Conservation (phyloP, 768 basidiomycete genomes). For the Clitopilus passeckerianus region DNA sequence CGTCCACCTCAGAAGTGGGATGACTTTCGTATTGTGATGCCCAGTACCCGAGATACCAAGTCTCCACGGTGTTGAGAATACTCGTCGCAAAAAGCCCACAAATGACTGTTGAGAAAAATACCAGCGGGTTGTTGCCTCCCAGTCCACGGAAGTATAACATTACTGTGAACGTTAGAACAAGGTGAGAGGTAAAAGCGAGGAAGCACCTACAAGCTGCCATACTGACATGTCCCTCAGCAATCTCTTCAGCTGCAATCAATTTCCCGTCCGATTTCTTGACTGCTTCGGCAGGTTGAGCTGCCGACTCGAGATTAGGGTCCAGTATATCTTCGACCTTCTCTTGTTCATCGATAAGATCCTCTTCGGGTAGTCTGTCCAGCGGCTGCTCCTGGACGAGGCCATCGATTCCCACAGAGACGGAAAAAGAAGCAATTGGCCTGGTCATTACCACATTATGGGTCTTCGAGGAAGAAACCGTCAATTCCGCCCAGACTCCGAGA, state of each 20-base stretch:
- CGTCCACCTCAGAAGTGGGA: slow-evolving; percentile 24
- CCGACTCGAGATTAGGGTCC: slow-evolving; percentile 19
- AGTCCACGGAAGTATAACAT: slow-evolving; percentile 32
- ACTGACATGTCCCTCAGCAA: slow-evolving; percentile 54
- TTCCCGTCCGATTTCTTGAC: slow-evolving; percentile 41
- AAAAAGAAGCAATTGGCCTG: slow-evolving; percentile 47
- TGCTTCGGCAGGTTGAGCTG: slow-evolving; percentile 11
- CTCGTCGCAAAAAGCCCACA: slow-evolving; percentile 18
- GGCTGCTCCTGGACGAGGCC: slow-evolving; percentile 49
- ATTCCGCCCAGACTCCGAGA: not conserved
- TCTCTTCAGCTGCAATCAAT: slow-evolving; percentile 62
- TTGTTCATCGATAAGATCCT: slow-evolving; percentile 21
- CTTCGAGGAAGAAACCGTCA: not conserved
- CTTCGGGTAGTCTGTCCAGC: slow-evolving; percentile 35
- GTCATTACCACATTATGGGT: slow-evolving; percentile 51
- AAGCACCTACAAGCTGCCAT: slow-evolving; percentile 32
- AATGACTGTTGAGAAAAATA: slow-evolving; percentile 26
- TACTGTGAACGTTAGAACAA: slow-evolving; percentile 17
- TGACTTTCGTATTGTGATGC: slow-evolving; percentile 35
- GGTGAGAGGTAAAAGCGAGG: slow-evolving; percentile 12
- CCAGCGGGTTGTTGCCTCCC: slow-evolving; percentile 25
- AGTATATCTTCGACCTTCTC: slow-evolving; percentile 19
- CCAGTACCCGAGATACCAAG: slow-evolving; percentile 43
- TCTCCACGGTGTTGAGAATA: slow-evolving; percentile 21
- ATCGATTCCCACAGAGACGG: slow-evolving; percentile 50